phyloP scores from a whole-genome alignment of 169 alveolate genomes.

The Plasmodium adleri region DNA sequence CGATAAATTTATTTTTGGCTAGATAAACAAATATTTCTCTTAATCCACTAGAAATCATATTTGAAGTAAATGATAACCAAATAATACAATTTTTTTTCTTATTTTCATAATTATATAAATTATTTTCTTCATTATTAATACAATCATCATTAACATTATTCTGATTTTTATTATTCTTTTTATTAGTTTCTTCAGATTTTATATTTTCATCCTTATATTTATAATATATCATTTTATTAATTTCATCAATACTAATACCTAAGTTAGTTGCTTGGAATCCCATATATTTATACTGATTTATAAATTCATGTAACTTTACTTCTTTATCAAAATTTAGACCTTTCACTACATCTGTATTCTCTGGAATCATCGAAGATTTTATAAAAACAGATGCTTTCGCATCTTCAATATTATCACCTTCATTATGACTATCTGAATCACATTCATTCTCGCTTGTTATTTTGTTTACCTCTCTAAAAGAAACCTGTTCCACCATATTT shows the following conservation, averaged over 20 bases:
- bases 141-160: too few relatives aligned
- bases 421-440: slow-evolving; percentile 27
- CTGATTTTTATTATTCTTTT: slow-evolving; percentile 4
- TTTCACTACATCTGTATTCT: slow-evolving; percentile 77
- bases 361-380: slow-evolving; percentile 76
- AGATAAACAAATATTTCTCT: slow-evolving; percentile 95
- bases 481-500: slow-evolving; percentile 4
- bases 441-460: slow-evolving; percentile 44
- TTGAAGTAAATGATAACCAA: slow-evolving; percentile 97
- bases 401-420: slow-evolving; percentile 11
- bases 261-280: slow-evolving; percentile 87
- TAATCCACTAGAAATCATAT: slow-evolving; percentile 97
- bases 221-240: slow-evolving; percentile 83
- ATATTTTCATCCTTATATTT: slow-evolving; percentile 70
- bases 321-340: slow-evolving; percentile 80
- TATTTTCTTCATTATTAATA: slow-evolving; percentile 70
- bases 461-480: slow-evolving; percentile 53
- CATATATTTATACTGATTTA: slow-evolving; percentile 78
- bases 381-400: slow-evolving; percentile 75
- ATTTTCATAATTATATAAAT: slow-evolving; percentile 79
- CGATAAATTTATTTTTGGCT: slow-evolving; percentile 95
- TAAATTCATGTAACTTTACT: slow-evolving; percentile 76
- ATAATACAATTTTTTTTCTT: slow-evolving; percentile 93
- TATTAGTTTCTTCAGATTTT: slow-evolving; percentile 27
- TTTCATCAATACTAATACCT: slow-evolving; percentile 86